phyloP scores from a whole-genome alignment of 2,329 filamentous ascomycete species.

The Talaromyces amestolkiae region DNA sequence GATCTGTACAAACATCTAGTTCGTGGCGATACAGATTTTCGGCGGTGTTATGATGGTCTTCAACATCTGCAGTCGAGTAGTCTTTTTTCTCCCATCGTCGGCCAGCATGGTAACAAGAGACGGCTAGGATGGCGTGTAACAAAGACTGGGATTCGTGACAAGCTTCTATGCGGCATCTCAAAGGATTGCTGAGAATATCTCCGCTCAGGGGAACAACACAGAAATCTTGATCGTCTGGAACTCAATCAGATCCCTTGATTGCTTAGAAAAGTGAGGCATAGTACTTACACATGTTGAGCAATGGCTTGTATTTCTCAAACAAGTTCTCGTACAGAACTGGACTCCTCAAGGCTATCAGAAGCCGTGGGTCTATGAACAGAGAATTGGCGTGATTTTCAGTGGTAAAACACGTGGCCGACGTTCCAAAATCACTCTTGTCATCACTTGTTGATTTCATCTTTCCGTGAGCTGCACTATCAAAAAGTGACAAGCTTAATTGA shows the following conservation, averaged over 20 bases:
- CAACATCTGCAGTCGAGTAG: background rate
- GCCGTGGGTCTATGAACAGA: constrained; percentile 5
- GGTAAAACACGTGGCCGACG: background rate
- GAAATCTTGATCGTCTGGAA: constrained; percentile 4
- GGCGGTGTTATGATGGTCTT: constrained; percentile 7
- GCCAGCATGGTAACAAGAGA: constrained; percentile 8
- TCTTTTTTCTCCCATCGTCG: background rate
- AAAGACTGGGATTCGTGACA: background rate
- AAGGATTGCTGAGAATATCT: constrained; percentile 14
- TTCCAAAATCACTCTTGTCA: background rate
- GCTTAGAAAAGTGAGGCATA: background rate
- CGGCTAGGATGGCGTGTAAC: constrained; percentile 9
- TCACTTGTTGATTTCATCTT: background rate
- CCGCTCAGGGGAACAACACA: constrained; percentile 10
- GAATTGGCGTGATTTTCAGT: background rate
- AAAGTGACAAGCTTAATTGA: background rate
- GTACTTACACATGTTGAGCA: constrained; percentile 12
- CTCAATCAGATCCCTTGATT: background rate
- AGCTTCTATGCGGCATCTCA: constrained; percentile 9
- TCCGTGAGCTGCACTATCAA: background rate
- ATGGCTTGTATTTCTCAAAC: constrained; percentile 9
- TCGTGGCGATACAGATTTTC: constrained; percentile 1
- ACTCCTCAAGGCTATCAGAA: background rate
- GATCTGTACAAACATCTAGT: background rate
- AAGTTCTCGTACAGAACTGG: constrained; percentile 3